Base-by-base conservation (phyloP, 768 basidiomycete genomes). In the Infundibulicybe gibba region DNA sequence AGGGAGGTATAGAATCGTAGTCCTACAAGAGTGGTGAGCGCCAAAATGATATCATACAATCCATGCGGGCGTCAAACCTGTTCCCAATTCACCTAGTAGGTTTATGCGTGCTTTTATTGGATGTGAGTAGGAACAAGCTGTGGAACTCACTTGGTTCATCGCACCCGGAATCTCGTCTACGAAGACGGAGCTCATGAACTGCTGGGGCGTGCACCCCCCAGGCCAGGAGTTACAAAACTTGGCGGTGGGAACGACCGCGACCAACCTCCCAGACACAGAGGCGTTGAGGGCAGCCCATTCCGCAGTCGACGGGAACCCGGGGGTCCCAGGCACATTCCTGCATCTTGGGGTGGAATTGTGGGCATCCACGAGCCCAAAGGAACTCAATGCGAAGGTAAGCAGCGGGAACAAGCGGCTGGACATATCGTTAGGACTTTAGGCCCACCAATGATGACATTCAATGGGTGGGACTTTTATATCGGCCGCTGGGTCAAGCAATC, bases 1-100 rank as follows among this genome's bases (percentile, higher is more conserved):
- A 61, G 10, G 61, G 58, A 8, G 60, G 58, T 4, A 33, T 44
- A 6, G 59, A 52, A 32, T 58, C 50, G 40, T 57, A 65, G 33
- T 61, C 59, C 62, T 65, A 33, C 39, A 19, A 30, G 21, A 5
- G 16, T 13, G 19, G 17, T 25, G 25, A 25, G 25, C 25, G 8
- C 25, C 25, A 25, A 25, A 25, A 25, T 25, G 8, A 25, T 25
- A 3, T 32, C n/a, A 20, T 25, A 31, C 34, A 19, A 12, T 20
- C 42, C 17, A 30, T 20, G 12, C 25, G 6, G 30, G 42, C 31
- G n/a, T 44, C 49, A 32, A 19, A 50, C 53, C 39, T 50, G 49
- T 41, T 54, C 53, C 47, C 50, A 54, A 32, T 50, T 54, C 3
- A 45, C 41, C 53, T 54, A 21, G 9, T n/a, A n/a, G 32, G 8